Base-by-base conservation (phyloP, 1,284 basidiomycete species). In the Lentinus polychrous region DNA sequence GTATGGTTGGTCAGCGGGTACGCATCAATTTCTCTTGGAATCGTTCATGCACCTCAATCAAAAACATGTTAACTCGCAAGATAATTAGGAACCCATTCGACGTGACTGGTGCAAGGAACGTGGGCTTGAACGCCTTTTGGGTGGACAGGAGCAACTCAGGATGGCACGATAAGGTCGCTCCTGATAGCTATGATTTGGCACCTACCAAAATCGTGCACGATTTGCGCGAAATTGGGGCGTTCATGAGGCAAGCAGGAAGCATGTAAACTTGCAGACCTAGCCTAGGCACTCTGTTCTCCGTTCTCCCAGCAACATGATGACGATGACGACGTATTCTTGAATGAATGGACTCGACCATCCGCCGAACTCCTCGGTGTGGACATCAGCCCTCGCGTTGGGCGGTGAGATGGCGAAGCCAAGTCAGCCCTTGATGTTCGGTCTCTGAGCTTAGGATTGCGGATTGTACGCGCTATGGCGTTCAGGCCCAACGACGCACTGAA, bases 1-100 rank as follows among this genome's bases (percentile, higher is more conserved):
- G 55, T 63, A n/a, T 66, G 61, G 59, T 57, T 67, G 11, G 58
- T 66, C 22, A 66, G 65, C 50, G 63, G 63, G 65, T 66, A 45
- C 45, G 60, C 55, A 20, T 18, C n/a, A 2, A 4, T 27, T 27
- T 27, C 27, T 27, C 27, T 5, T 27, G 5, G 4, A 44, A 11
- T 51, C 15, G 31, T 33, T 11, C 12, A 31, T 48, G 38, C 44
- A 15, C 10, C 15, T 38, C 17, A 11, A 14, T 15, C 10, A 20
- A 39, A 7, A 7, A 27, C 43, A 34, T 23, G 32, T 42, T 41
- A 6, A 38, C 20, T 18, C 44, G 14, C 15, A 6, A n/a, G 4
- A 27, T 10, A 12, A 22, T 41, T 43, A 66, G 64, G 24, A 67
- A 66, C 49, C 64, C 66, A 8, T 67, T 67, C 50, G 66, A 67